Evolutionary conservation across 352 stramenopile genomes (phyloP).

Genomic region (Phytopythium boreale): DNA sequence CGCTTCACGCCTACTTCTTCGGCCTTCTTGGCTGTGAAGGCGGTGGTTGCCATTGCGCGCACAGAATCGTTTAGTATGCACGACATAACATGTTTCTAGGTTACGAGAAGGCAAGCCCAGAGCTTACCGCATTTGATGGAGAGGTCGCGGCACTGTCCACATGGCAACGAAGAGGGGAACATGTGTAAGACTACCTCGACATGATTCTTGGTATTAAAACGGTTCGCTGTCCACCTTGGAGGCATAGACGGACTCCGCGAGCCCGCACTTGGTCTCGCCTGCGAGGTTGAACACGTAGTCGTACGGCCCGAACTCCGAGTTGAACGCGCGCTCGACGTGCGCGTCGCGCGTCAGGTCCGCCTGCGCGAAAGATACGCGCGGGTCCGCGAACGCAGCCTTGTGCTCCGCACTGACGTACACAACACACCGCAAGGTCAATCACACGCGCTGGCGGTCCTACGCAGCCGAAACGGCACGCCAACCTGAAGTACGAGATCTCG

Average conservation of each 20-base stretch:
- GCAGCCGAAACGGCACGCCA: background rate
- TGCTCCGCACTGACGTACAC: conserved; percentile 28
- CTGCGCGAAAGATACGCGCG: conserved; percentile 76
- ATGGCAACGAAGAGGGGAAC: background rate
- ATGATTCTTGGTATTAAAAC: background rate
- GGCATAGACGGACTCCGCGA: conserved; percentile 70
- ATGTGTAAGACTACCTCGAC: background rate
- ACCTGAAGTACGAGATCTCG: conserved; percentile 88
- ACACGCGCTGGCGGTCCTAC: background rate
- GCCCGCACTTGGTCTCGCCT: conserved; percentile 79
- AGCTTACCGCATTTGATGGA: conserved; percentile 74
- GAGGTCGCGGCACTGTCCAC: conserved; percentile 62
- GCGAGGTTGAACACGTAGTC: conserved; percentile 86
- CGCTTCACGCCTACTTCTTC: conserved; percentile 67
- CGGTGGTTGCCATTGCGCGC: too few relatives aligned
- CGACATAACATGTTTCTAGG: background rate
- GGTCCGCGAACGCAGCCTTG: conserved; percentile 66
- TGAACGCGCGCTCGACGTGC: conserved; percentile 77
- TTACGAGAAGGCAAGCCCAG: background rate
- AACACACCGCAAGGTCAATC: background rate
- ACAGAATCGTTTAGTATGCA: background rate
- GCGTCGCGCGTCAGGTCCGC: conserved; percentile 77
- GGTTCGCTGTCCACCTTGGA: conserved; percentile 46
- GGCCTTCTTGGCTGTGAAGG: conserved; percentile 47
- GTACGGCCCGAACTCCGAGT: conserved; percentile 66